These are phyloP conservation scores for Taphrina communis DNA, from an alignment of 1,139 yeast genomes.

Conservation along the genomic window DNA sequence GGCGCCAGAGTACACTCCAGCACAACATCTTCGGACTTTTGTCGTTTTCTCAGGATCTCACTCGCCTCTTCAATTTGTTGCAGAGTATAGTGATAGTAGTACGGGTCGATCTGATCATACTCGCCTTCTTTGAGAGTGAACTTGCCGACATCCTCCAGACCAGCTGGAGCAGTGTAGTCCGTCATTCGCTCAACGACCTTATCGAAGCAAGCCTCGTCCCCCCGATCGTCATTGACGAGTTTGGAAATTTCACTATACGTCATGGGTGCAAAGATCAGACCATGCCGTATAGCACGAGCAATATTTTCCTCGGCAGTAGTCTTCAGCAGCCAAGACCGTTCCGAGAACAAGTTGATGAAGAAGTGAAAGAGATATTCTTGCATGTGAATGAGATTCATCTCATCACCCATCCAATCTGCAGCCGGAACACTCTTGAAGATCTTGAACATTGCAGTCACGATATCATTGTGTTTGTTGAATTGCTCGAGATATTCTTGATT, in stretches of 20 bases:
- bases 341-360: conserved; percentile 71
- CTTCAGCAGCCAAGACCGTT: conserved; percentile 65
- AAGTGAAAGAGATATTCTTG: conserved; percentile 80
- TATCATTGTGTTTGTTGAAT: conserved; percentile 2
- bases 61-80: conserved; percentile 80
- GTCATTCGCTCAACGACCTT: conserved; percentile 66
- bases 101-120: conserved; percentile 70
- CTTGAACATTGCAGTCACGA: conserved; percentile 6
- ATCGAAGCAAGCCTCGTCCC: conserved; percentile 76
- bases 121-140: conserved; percentile 69
- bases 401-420: conserved; percentile 20
- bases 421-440: conserved; percentile 15
- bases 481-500: conserved; percentile 3
- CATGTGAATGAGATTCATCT: conserved; percentile 60
- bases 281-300: conserved; percentile 74
- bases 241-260: conserved; percentile 72
- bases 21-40: conserved; percentile 46
- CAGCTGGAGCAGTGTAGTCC: conserved; percentile 66
- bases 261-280: conserved; percentile 74
- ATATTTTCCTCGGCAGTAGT: conserved; percentile 60
- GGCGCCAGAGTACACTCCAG: conserved; percentile 44
- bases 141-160: conserved; percentile 68
- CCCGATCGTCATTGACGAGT: conserved; percentile 75
- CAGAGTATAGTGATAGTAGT: conserved; percentile 75
- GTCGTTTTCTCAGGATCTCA: conserved; percentile 59